These are phyloP conservation scores for Coemansia sp. DNA, from an alignment of 192 early-diverging fungal species.

Conservation along the genomic window DNA sequence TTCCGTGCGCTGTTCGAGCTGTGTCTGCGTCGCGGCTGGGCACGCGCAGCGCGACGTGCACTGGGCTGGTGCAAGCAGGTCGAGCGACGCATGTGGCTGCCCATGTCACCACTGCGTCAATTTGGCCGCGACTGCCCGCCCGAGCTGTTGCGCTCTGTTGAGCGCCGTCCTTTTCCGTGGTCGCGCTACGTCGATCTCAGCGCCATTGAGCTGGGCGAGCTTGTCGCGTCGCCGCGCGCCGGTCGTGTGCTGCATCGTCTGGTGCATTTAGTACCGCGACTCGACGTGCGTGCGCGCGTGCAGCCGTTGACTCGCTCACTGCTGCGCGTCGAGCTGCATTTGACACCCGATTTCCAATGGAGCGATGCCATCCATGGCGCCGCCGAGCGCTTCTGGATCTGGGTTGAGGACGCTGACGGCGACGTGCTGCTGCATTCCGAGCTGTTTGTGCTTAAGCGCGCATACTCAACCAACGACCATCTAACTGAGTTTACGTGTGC, in stretches of 20 bases:
- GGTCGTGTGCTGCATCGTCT: slow-evolving; percentile 87
- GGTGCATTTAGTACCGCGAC: slow-evolving; percentile 90
- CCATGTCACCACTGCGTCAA: slow-evolving; percentile 95
- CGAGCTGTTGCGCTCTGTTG: slow-evolving; percentile 83
- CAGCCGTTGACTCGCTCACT: slow-evolving; percentile 92
- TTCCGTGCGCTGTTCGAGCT: slow-evolving; percentile 97
- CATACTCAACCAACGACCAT: slow-evolving; percentile 83
- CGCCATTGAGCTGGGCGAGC: slow-evolving; percentile 90
- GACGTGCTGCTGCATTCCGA: slow-evolving; percentile 89
- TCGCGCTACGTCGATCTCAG: slow-evolving; percentile 90
- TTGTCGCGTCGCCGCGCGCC: slow-evolving; percentile 80
- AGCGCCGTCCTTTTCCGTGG: slow-evolving; percentile 94
- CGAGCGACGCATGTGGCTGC: slow-evolving; percentile 88
- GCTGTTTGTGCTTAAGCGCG: slow-evolving; percentile 84
- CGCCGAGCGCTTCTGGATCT: slow-evolving; percentile 90
- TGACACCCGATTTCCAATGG: slow-evolving; percentile 94
- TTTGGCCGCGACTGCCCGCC: slow-evolving; percentile 66
- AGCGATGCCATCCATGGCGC: slow-evolving; percentile 83
- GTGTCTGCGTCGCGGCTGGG: slow-evolving; percentile 90
- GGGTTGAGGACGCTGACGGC: slow-evolving; percentile 92
- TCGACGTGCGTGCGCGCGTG: slow-evolving; percentile 86
- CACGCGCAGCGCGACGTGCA: slow-evolving; percentile 81
- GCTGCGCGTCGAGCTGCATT: slow-evolving; percentile 84
- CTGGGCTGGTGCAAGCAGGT: slow-evolving; percentile 98
- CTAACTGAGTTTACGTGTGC: slow-evolving; percentile 86